These are phyloP conservation scores for Orbilia brochopaga DNA, from an alignment of 2,329 filamentous ascomycete genomes.

Conservation along the genomic window DNA sequence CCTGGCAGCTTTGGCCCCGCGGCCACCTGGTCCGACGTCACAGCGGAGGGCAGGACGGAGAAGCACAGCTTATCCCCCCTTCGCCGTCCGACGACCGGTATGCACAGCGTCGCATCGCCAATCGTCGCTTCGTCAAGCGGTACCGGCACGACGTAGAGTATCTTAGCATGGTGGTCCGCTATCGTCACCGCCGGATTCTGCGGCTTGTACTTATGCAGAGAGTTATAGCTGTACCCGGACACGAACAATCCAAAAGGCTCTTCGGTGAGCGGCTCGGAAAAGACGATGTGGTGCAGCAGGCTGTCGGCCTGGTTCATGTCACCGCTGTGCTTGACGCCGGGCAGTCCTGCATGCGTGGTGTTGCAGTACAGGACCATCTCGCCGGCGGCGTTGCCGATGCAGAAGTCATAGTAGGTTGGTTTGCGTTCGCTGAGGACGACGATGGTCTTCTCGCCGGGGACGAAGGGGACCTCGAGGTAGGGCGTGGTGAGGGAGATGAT, in stretches of 20 bases:
- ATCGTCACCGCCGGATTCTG: conserved; percentile 39
- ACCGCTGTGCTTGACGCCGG: conserved; percentile 53
- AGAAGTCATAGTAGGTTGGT: conserved; percentile 55
- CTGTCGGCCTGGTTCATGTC: conserved; percentile 50
- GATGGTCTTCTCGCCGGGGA: conserved; percentile 50
- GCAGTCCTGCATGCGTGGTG: conserved; percentile 37
- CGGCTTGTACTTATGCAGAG: conserved; percentile 38
- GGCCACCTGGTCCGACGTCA: conserved; percentile 52
- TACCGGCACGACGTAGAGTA: conserved; percentile 55
- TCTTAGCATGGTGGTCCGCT: conserved; percentile 47
- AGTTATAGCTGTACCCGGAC: conserved; percentile 52
- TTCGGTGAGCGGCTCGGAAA: conserved; percentile 40
- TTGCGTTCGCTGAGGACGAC: conserved; percentile 52
- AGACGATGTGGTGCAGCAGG: conserved; percentile 52
- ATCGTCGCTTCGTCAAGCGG: conserved; percentile 55
- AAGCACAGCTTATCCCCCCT: conserved; percentile 53
- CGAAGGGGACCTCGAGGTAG: conserved; percentile 52
- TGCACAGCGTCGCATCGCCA: conserved; percentile 54
- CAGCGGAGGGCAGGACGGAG: conserved; percentile 54
- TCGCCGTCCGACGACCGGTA: conserved; percentile 53
- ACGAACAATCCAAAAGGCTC: conserved; percentile 54
- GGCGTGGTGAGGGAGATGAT: conserved; percentile 52
- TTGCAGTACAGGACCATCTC: conserved; percentile 52
- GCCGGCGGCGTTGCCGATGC: conserved; percentile 52
- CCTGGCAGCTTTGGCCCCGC: conserved; percentile 31